Base-by-base conservation (phyloP, 306 rosid species). In the Senna tora region DNA sequence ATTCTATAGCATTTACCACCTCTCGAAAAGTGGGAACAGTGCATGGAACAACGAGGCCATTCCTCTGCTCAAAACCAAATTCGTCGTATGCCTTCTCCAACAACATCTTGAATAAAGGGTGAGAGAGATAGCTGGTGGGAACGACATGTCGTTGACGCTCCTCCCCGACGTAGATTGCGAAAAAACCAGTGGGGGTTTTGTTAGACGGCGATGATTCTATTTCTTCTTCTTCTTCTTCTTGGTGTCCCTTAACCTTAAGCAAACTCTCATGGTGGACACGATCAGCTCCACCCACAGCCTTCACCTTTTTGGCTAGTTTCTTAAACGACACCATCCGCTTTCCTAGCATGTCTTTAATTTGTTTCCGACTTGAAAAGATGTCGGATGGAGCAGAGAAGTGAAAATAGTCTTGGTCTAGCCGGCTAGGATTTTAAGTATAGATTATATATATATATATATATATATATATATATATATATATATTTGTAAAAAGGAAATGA, bases 91-190 rank as follows among this genome's bases (percentile, higher is more conserved):
- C 78, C 75, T 91, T 94, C 69, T 91, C 91, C 43, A 91, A n/a
- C 75, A 91, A 42, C 73, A 91, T 94, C 92, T 87, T 94, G 86
- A 94, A 89, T 17, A 94, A 85, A 1, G 98, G 98, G 55, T 91
- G 98, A 47, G 87, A 75, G 42, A 94, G 97, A 75, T 75, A 91
- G 77, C 86, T 78, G 6, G 91, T 94, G 4, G 88, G 94, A 34
- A 94, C 92, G 69, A 90, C 91, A 69, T 79, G 82, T 43, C 97
- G 81, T 14, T 69, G 87, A 9, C 75, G 79, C 54, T 94, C 96
- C 7, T 91, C 91, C 15, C 98, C 98, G 0, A 94, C 88, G 60
- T 94, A 94, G 38, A 91, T 47, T 2, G 92, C 96, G 25, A 94
- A 77, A 65, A 65, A 94, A 39, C 98, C 98, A 2, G 80, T 86